A percentile compares a stretch with the other conserved stretches of the same genome.
These are phyloP conservation scores for Macrolepiota fuliginosa DNA, from an alignment of 768 basidiomycete species.

Conservation along the genomic window DNA sequence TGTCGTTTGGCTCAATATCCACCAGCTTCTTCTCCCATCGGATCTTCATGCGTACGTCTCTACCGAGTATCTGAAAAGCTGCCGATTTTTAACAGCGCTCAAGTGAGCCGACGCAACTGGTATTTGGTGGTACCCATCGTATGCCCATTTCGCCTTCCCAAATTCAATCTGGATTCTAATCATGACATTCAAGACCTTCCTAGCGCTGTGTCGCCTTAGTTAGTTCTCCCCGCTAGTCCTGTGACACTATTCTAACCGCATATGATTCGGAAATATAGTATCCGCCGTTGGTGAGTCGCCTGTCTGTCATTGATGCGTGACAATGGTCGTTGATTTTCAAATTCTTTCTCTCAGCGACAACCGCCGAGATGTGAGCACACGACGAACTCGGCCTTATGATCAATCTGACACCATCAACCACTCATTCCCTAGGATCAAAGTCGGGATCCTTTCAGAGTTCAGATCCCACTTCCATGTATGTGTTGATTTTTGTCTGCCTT, in stretches of 20 bases:
- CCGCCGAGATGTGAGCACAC: slow-evolving; percentile 25
- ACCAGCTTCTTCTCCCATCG: slow-evolving; percentile 36
- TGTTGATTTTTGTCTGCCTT: background rate
- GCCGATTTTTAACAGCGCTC: background rate
- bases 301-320: background rate
- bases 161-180: background rate
- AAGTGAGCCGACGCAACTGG: slow-evolving; percentile 37
- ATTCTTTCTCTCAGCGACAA: slow-evolving; percentile 20
- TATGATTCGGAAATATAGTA: slow-evolving; percentile 13
- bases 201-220: slow-evolving; percentile 29
- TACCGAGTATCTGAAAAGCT: background rate
- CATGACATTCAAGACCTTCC: slow-evolving; percentile 16
- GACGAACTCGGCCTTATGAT: background rate
- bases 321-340: background rate
- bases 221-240: slow-evolving; percentile 4
- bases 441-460: background rate
- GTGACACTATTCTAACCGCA: background rate
- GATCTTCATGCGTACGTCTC: slow-evolving; percentile 34
- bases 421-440: slow-evolving; percentile 5
- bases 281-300: slow-evolving; percentile 28
- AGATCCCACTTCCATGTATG: slow-evolving; percentile 24
- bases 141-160: background rate
- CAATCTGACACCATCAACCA: background rate
- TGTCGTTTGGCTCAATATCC: background rate
- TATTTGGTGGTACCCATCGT: slow-evolving; percentile 31